Conservation (phyloP, 1,139 yeast species). For the Geotrichum restrictum region DNA sequence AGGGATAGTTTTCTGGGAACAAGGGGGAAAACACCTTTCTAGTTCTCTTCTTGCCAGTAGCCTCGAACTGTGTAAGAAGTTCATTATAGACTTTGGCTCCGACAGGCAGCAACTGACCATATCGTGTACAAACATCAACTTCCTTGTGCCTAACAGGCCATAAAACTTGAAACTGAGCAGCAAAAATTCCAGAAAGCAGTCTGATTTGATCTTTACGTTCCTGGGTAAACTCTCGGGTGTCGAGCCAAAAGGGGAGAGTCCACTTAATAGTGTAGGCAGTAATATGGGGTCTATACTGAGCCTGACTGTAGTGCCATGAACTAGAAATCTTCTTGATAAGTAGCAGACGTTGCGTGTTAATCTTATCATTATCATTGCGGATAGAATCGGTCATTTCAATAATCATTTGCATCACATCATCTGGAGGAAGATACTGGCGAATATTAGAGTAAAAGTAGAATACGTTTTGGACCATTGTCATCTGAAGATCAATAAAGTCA, state of each 20-base stretch:
- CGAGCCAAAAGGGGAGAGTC: slow-evolving; percentile 42
- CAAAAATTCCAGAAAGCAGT: slow-evolving; percentile 34
- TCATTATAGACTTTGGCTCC: slow-evolving; percentile 35
- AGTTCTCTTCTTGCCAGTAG: slow-evolving; percentile 16
- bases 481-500: slow-evolving; percentile 28
- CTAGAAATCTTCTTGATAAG: slow-evolving; percentile 57
- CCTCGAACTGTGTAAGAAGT: slow-evolving; percentile 29
- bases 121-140: slow-evolving; percentile 32
- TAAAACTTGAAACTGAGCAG: slow-evolving; percentile 33
- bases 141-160: slow-evolving; percentile 35
- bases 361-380: slow-evolving; percentile 38
- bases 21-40: slow-evolving; percentile 39
- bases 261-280: slow-evolving; percentile 55
- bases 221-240: slow-evolving; percentile 29
- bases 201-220: slow-evolving; percentile 34
- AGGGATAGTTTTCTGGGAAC: slow-evolving; percentile 71
- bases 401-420: slow-evolving; percentile 30
- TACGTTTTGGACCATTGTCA: slow-evolving; percentile 26
- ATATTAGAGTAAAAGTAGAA: slow-evolving; percentile 28
- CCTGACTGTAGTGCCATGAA: slow-evolving; percentile 44
- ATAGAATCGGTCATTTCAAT: slow-evolving; percentile 34
- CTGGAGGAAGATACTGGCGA: slow-evolving; percentile 29
- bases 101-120: slow-evolving; percentile 36
- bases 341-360: slow-evolving; percentile 55
- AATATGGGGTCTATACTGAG: slow-evolving; percentile 45